Conservation (phyloP, 2,329 filamentous ascomycete genomes). For the Amphichorda felina region DNA sequence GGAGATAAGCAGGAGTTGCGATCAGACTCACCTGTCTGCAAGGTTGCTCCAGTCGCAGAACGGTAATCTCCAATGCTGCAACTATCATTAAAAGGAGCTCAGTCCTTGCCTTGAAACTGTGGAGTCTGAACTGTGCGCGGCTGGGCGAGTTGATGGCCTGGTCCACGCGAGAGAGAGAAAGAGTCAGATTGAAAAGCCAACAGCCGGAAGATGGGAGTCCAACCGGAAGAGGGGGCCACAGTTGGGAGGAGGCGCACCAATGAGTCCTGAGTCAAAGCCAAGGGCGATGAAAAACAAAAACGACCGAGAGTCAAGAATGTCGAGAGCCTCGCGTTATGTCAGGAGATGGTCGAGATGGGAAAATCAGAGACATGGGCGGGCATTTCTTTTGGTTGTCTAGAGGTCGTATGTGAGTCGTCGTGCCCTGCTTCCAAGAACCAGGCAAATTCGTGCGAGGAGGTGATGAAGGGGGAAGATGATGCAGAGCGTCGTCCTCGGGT, state of each 20-base stretch:
- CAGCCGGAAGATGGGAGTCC: background rate
- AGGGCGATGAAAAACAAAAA: conserved; percentile 1
- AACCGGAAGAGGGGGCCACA: no score
- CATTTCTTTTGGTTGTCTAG: conserved; percentile 20
- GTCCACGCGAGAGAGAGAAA: background rate
- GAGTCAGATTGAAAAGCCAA: background rate
- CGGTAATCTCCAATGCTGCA: background rate
- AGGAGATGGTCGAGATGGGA: conserved; percentile 11
- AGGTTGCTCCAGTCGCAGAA: background rate
- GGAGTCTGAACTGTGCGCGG: background rate
- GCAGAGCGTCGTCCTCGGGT: background rate
- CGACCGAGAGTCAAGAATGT: conserved; percentile 12
- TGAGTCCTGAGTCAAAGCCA: conserved; percentile 3
- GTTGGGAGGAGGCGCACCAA: background rate
- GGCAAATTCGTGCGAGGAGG: conserved; percentile 2
- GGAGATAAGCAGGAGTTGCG: background rate
- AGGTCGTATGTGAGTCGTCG: conserved; percentile 17
- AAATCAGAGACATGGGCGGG: conserved; percentile 13
- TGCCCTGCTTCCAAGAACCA: conserved; percentile 12
- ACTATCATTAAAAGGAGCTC: conserved; percentile 1
- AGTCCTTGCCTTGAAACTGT: background rate
- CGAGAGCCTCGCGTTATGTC: conserved; percentile 15
- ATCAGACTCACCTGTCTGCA: conserved; percentile 3
- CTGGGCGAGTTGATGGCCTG: background rate
- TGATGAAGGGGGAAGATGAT: background rate